A percentile compares a stretch with the other conserved stretches of the same genome.
Evolutionary conservation across 805 yeast species (phyloP).

Genomic region (Candida tibetensis): DNA sequence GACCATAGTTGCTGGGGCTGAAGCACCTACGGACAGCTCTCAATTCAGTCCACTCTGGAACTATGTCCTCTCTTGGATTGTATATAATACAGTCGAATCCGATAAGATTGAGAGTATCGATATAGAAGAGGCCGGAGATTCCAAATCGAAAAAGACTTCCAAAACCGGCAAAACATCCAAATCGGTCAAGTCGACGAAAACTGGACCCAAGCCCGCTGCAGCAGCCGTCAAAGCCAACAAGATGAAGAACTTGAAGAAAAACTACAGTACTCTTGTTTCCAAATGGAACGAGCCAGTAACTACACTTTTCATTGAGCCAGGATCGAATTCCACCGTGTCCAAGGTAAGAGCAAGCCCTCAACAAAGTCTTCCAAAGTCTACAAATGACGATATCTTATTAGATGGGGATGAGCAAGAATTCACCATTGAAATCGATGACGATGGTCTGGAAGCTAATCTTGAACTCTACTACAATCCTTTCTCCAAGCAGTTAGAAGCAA

Average conservation of each 20-base stretch:
- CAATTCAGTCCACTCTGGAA: slow-evolving; percentile 39
- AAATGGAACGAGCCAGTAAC: slow-evolving; percentile 32
- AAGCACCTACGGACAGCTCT: slow-evolving; percentile 14
- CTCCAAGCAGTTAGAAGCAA: slow-evolving; percentile 31
- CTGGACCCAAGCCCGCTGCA: background rate
- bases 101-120: slow-evolving; percentile 4
- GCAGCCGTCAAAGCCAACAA: background rate
- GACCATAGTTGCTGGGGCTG: background rate
- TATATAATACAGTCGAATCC: slow-evolving; percentile 18
- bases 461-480: slow-evolving; percentile 32
- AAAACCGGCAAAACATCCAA: slow-evolving; percentile 2
- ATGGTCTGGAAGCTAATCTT: slow-evolving; percentile 22
- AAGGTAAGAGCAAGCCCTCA: background rate
- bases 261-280: slow-evolving; percentile 20
- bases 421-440: slow-evolving; percentile 27
- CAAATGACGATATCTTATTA: background rate
- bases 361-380: slow-evolving; percentile 5
- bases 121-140: slow-evolving; percentile 4
- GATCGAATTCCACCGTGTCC: slow-evolving; percentile 32
- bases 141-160: background rate
- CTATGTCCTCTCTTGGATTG: slow-evolving; percentile 36
- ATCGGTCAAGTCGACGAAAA: background rate
- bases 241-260: slow-evolving; percentile 14
- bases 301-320: slow-evolving; percentile 5
- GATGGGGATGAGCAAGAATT: slow-evolving; percentile 21